These are phyloP conservation scores for Tagetes erecta DNA, from an alignment of 129 eudicot species.

Conservation along the genomic window DNA sequence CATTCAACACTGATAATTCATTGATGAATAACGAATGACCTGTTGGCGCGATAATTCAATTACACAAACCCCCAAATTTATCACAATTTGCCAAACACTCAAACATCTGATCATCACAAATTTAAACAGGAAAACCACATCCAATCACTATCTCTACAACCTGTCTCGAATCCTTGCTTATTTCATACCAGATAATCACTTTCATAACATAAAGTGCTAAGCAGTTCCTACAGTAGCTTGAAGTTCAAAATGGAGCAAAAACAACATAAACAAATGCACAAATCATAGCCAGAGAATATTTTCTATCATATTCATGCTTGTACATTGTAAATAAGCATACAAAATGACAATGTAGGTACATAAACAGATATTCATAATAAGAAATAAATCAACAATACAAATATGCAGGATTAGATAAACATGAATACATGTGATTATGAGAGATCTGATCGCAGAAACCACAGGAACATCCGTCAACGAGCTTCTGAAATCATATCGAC, in stretches of 20 bases:
- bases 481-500: conserved; percentile 70
- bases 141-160: conserved; percentile 2
- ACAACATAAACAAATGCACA: conserved; percentile 7
- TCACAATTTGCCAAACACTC: neutral
- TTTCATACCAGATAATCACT: neutral
- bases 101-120: neutral
- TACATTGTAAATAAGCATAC: neutral
- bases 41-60: neutral
- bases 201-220: neutral
- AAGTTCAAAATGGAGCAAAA: conserved; percentile 8
- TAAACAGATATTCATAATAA: neutral
- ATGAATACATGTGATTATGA: conserved; percentile 71
- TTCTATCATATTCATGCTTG: neutral
- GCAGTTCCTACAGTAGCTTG: neutral
- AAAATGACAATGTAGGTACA: conserved; percentile 18
- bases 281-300: neutral
- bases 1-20: neutral
- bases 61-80: neutral
- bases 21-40: neutral
- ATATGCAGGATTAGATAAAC: neutral
- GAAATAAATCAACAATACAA: neutral
- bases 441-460: conserved; percentile 79
- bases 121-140: neutral
- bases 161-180: neutral
- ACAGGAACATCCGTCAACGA: conserved; percentile 85